A percentile compares a stretch with the other conserved stretches of the same genome.
phyloP scores from a whole-genome alignment of 75 land plant genomes.

The Larix kaempferi region DNA sequence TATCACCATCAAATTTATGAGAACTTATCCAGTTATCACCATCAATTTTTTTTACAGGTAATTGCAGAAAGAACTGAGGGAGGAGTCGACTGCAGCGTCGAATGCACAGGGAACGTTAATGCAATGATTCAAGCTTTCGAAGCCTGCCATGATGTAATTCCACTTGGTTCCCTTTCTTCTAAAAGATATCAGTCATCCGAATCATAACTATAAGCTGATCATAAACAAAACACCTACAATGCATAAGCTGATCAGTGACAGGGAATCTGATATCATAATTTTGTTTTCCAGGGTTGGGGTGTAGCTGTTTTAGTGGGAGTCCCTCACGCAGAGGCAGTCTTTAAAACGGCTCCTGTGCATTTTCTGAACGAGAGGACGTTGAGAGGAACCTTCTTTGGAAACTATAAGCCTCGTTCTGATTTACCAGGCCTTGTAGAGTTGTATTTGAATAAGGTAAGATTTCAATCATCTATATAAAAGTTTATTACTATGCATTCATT shows the following conservation, averaged over 20 bases:
- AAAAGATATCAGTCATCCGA: neutral
- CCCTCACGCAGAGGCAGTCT: conserved; percentile 45
- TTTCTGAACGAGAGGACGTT: conserved; percentile 57
- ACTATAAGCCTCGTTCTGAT: conserved; percentile 60
- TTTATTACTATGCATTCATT: neutral
- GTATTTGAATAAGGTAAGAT: conserved; percentile 38
- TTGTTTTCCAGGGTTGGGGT: conserved; percentile 61
- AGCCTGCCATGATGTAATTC: conserved; percentile 66
- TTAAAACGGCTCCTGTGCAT: conserved; percentile 53
- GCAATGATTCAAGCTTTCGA: conserved; percentile 82
- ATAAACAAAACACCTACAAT: neutral
- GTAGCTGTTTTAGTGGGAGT: conserved; percentile 72
- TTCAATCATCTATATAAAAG: neutral
- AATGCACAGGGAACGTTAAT: conserved; percentile 67
- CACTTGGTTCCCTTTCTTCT: neutral
- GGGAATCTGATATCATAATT: conserved; percentile 13
- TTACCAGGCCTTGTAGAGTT: conserved; percentile 61
- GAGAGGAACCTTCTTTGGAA: conserved; percentile 75
- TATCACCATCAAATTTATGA: neutral
- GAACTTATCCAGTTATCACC: neutral
- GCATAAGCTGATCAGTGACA: neutral
- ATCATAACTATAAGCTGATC: neutral
- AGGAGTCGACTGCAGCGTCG: conserved; percentile 72
- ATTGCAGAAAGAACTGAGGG: conserved; percentile 75
- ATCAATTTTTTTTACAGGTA: conserved; percentile 27